Evolutionary conservation across 2,329 filamentous ascomycete species (phyloP), one percentile per base, ranked within the genome.

Genomic region (Colletotrichum chlorophyti): DNA sequence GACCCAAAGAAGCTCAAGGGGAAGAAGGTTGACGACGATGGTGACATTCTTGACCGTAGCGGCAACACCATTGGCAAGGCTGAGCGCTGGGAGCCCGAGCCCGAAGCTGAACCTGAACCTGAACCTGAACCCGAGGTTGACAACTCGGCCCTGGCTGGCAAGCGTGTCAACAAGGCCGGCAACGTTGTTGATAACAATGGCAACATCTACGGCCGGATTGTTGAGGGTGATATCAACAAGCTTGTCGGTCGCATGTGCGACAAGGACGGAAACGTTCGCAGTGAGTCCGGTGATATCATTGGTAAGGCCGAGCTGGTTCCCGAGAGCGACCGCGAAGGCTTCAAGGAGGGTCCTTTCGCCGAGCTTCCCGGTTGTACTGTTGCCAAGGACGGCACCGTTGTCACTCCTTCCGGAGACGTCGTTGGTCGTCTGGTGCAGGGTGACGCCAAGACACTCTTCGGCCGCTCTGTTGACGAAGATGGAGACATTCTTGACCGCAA

Each of bases 401-500:
- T 89, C 37, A 88, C 88, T 8, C 76, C 81, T 0, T 78, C 83
- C 46, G 91, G 89, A 31, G 86, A 90, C 62, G 80, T 90, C 21
- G 90, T 95, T 43, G 91, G 91, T 19, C 80, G 88, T 37, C 81
- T 94, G 34, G 78, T 83, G 4, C 84, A 86, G 42, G 91, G 91
- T 3, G 89, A 96, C 52, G 71, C 82, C 31, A 92, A 91, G 80
- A 78, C 80, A 48, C 82, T 96, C 1, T 84, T 88, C 32, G 91
- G 91, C 14, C 88, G 91, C 42, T 68, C 79, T 8, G 91, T 95
- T 15, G 91, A 95, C 55, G 88, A 91, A 61, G 91, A 96, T 63
- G 91, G 91, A 32, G 91, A 95, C 55, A 86, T 96, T 27, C 80
- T 90, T 53, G 91, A 95, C 77, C 87, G 86, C 71, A 93, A 91